A percentile compares a stretch with the other conserved stretches of the same genome.
Conservation (phyloP, 345 rosid species). For the Heritiera littoralis region DNA sequence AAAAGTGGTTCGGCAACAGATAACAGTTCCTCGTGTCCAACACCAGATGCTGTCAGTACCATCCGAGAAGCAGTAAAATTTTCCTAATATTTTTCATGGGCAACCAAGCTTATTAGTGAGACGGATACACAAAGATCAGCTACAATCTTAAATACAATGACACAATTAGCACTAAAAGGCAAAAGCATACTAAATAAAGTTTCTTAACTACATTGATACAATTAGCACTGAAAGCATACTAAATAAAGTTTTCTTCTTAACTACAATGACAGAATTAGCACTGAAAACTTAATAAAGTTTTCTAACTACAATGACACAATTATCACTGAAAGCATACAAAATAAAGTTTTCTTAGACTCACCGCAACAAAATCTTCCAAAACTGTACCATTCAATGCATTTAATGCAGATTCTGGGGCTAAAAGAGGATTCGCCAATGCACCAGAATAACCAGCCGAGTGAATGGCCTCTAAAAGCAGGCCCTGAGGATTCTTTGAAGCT, state of each 20-base stretch:
- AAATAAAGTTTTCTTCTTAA: neutral
- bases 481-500: slow-evolving; percentile 67
- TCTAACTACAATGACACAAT: neutral
- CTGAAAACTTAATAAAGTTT: neutral
- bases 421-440: slow-evolving; percentile 84
- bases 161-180: slow-evolving; percentile 6
- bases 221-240: slow-evolving; percentile 12
- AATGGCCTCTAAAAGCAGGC: slow-evolving; percentile 78
- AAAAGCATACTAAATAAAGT: neutral
- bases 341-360: slow-evolving; percentile 38
- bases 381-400: slow-evolving; percentile 48
- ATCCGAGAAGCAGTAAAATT: slow-evolving; percentile 75
- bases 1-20: slow-evolving; percentile 81
- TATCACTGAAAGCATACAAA: slow-evolving; percentile 15
- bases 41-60: slow-evolving; percentile 85
- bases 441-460: slow-evolving; percentile 86
- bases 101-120: slow-evolving; percentile 16
- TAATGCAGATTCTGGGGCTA: slow-evolving; percentile 77
- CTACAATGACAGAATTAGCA: neutral
- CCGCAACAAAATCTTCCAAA: slow-evolving; percentile 76
- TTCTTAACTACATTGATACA: neutral
- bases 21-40: slow-evolving; percentile 71
- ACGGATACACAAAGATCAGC: slow-evolving; percentile 4
- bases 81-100: slow-evolving; percentile 48
- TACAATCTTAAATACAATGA: neutral